Evolutionary conservation across 73 alveolate genomes (phyloP).

Genomic region (Blepharisma japonicum): DNA sequence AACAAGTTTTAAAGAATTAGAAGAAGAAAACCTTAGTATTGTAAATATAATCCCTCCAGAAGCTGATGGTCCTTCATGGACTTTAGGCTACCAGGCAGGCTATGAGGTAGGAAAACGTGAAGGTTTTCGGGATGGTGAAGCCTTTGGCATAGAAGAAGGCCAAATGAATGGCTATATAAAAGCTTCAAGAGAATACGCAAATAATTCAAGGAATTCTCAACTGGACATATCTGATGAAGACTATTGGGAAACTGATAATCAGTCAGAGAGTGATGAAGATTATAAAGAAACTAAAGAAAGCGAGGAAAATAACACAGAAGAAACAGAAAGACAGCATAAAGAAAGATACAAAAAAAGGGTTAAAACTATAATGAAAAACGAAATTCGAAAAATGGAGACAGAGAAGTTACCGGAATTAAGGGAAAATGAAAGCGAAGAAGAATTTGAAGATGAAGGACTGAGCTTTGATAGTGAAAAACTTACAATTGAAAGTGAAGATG

Average conservation of each 20-base stretch:
- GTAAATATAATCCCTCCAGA: conserved; percentile 19
- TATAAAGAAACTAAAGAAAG: background rate
- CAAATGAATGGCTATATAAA: background rate
- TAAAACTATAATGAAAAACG: too few relatives aligned
- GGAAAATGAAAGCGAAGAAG: too few relatives aligned
- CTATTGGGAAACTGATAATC: background rate
- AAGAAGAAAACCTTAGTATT: background rate
- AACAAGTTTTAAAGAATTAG: background rate
- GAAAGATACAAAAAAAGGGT: too few relatives aligned
- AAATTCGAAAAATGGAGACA: too few relatives aligned
- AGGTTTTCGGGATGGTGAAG: background rate
- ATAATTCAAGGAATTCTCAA: background rate
- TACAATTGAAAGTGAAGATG: too few relatives aligned
- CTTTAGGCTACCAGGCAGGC: background rate
- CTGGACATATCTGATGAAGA: conserved; percentile 4
- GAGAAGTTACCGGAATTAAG: too few relatives aligned
- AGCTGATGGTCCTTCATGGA: background rate
- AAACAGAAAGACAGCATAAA: background rate
- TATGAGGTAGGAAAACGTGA: background rate
- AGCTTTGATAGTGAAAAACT: too few relatives aligned
- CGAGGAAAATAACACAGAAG: background rate
- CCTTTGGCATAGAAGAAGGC: conserved; percentile 26
- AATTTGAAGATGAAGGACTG: too few relatives aligned
- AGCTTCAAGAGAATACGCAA: conserved; percentile 12
- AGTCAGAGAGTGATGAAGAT: background rate